phyloP scores from a whole-genome alignment of 1,284 basidiomycete species.

The Irpex sp. region DNA sequence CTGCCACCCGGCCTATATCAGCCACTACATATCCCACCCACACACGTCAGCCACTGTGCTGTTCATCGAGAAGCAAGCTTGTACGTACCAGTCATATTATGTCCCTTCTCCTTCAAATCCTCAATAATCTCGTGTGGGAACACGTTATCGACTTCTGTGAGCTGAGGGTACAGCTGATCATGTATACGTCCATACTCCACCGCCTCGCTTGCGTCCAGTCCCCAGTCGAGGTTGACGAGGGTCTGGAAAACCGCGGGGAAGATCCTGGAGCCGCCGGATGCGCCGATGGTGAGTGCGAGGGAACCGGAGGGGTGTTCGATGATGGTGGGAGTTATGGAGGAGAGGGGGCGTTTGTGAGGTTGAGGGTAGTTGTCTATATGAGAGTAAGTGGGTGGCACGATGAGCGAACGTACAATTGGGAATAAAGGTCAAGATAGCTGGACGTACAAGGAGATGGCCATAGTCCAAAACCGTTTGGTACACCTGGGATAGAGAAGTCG shows the following conservation, averaged over 20 bases:
- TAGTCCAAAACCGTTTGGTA: slow-evolving; percentile 80
- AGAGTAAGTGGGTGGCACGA: neutral
- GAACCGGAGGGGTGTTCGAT: slow-evolving; percentile 72
- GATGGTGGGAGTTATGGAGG: slow-evolving; percentile 80
- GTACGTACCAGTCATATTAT: slow-evolving; percentile 63
- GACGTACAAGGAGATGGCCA: slow-evolving; percentile 77
- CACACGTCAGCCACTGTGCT: neutral
- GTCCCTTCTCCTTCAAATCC: slow-evolving; percentile 59
- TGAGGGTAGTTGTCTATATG: slow-evolving; percentile 80
- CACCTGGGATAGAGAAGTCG: slow-evolving; percentile 84
- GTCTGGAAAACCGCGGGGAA: slow-evolving; percentile 81
- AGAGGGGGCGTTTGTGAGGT: slow-evolving; percentile 83
- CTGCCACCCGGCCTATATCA: slow-evolving; percentile 59
- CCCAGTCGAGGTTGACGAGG: slow-evolving; percentile 79
- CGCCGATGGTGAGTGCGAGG: slow-evolving; percentile 75
- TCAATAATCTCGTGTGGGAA: slow-evolving; percentile 53
- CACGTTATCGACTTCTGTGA: slow-evolving; percentile 62
- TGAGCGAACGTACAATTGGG: too few relatives aligned
- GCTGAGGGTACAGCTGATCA: slow-evolving; percentile 78
- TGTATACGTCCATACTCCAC: slow-evolving; percentile 90
- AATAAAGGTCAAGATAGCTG: neutral
- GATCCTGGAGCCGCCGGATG: slow-evolving; percentile 85
- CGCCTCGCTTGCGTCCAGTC: slow-evolving; percentile 73
- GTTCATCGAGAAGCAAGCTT: neutral
- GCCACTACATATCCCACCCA: slow-evolving; percentile 22